Percentiles rank a stretch among this genome's conserved stretches.
Evolutionary conservation across 2,329 filamentous ascomycete species (phyloP).

Genomic region (Pleurostoma richardsiae): DNA sequence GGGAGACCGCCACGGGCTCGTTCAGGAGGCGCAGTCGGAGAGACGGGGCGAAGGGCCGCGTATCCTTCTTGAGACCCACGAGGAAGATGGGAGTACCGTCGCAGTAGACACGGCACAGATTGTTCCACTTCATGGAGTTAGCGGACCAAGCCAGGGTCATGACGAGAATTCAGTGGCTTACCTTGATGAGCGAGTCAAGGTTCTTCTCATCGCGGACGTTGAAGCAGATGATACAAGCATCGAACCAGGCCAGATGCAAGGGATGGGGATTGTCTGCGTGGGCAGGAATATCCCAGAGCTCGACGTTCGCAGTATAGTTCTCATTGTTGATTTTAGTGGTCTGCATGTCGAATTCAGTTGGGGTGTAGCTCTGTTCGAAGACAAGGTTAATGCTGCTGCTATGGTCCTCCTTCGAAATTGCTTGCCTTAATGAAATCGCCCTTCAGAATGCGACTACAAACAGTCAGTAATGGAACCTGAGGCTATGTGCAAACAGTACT

Average conservation of each 20-base stretch:
- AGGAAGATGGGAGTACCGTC: slow-evolving; percentile 60
- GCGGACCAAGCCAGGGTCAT: not conserved
- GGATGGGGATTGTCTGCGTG: slow-evolving; percentile 5
- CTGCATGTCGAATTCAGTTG: slow-evolving; percentile 1
- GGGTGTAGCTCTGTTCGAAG: not conserved
- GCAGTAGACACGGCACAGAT: slow-evolving; percentile 1
- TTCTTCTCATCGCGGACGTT: slow-evolving; percentile 21
- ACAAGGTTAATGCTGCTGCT: not conserved
- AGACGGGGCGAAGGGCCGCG: slow-evolving; percentile 34
- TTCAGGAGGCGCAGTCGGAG: slow-evolving; percentile 18
- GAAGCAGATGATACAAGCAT: slow-evolving; percentile 32
- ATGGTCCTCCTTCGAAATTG: not conserved
- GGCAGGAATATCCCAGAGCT: slow-evolving; percentile 20
- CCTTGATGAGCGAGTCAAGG: slow-evolving; percentile 19
- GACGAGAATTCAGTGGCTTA: slow-evolving; percentile 9
- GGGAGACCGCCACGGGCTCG: slow-evolving; percentile 15
- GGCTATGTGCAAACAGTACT: not conserved
- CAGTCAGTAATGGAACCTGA: not conserved
- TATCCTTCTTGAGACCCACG: slow-evolving; percentile 69
- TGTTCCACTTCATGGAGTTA: too few relatives aligned
- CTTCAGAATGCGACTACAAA: not conserved
- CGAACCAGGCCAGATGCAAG: slow-evolving; percentile 15
- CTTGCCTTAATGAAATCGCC: not conserved
- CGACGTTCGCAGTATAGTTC: slow-evolving; percentile 4
- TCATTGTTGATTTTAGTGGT: slow-evolving; percentile 1